Base-by-base conservation (phyloP, 768 basidiomycete species). In the Lenzites betulinus region DNA sequence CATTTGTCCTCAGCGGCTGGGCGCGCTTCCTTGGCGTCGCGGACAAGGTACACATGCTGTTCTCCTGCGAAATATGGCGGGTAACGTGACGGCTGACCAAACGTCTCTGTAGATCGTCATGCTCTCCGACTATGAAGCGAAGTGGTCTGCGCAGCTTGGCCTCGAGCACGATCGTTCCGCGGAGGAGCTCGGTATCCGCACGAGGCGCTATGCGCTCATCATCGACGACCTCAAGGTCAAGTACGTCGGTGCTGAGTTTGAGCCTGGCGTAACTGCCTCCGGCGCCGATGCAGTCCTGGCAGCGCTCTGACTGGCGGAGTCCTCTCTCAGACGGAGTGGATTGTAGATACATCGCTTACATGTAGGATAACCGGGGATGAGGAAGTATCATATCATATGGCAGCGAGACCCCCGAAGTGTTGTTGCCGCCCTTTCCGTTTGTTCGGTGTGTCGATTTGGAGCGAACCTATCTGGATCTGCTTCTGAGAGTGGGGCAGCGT, bases 221-320 rank as follows among this genome's bases (percentile, higher is more conserved):
- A 66, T 90, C 66, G 87, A 93, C 47, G 80, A 90, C 69, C 80
- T 90, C 54, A 82, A 85, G 62, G 83, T 93, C 66, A 83, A 82
- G 62, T 86, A 88, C 66, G 66, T 92, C 54, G 81, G 65, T n/a
- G 72, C 51, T 48, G 75, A 79, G 70, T 65, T 69, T 9, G 66
- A 66, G n/a, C 70, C 71, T 3, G 71, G 66, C 15, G 76, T 79
- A 43, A 70, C 71, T 26, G 72, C 71, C 22, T 76, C 74, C 33
- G 75, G 76, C 46, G 75, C 73, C 50, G 77, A 78, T 41, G 73
- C 75, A 22, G 74, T 78, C 46, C 71, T 86, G 39, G 81, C 79
- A 23, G 67, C 65, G 26, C 68, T 72, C 58, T 73, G 58, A 64
- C 62, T 55, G 25, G 38, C 48, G 16, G 41, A 35, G 6, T 23